phyloP scores from a whole-genome alignment of 2,329 filamentous ascomycete species.

The Aspergillus jensenii region DNA sequence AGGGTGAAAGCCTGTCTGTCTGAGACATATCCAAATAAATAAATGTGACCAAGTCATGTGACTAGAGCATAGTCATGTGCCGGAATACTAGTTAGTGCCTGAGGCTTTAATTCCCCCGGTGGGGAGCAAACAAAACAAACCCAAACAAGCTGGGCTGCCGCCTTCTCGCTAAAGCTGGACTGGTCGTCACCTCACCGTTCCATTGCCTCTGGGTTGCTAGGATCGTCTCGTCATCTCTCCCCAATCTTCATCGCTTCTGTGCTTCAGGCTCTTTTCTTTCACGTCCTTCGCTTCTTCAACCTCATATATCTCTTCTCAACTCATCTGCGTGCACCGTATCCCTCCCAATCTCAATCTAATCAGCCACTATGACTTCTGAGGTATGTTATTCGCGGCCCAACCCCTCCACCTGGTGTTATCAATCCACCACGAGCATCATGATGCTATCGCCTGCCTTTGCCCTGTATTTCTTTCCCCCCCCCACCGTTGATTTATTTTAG shows the following conservation, averaged over 20 bases:
- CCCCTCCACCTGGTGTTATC: slow-evolving; percentile 36
- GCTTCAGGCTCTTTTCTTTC: slow-evolving; percentile 11
- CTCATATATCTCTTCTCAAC: slow-evolving; percentile 17
- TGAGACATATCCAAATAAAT: neutral
- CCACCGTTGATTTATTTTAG: slow-evolving; percentile 8
- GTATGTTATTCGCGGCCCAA: slow-evolving; percentile 48
- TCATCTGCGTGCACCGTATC: slow-evolving; percentile 22
- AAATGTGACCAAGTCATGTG: neutral
- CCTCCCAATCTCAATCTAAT: slow-evolving; percentile 49
- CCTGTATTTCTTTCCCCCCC: slow-evolving; percentile 3
- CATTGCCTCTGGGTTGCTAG: slow-evolving; percentile 23
- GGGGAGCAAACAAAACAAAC: slow-evolving; percentile 21
- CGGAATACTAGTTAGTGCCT: slow-evolving; percentile 9
- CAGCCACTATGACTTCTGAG: slow-evolving; percentile 61
- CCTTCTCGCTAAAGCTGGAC: slow-evolving; percentile 24
- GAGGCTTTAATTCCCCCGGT: slow-evolving; percentile 7
- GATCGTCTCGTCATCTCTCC: slow-evolving; percentile 21
- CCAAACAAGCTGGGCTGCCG: slow-evolving; percentile 20
- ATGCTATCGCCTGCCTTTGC: neutral
- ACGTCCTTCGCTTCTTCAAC: slow-evolving; percentile 13
- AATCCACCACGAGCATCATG: slow-evolving; percentile 23
- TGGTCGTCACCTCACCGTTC: slow-evolving; percentile 28
- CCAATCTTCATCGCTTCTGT: slow-evolving; percentile 12
- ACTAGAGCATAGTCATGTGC: neutral
- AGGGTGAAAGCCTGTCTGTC: too few relatives aligned